Conservation (phyloP, 768 basidiomycete genomes). For the Lentinula guzmanii region DNA sequence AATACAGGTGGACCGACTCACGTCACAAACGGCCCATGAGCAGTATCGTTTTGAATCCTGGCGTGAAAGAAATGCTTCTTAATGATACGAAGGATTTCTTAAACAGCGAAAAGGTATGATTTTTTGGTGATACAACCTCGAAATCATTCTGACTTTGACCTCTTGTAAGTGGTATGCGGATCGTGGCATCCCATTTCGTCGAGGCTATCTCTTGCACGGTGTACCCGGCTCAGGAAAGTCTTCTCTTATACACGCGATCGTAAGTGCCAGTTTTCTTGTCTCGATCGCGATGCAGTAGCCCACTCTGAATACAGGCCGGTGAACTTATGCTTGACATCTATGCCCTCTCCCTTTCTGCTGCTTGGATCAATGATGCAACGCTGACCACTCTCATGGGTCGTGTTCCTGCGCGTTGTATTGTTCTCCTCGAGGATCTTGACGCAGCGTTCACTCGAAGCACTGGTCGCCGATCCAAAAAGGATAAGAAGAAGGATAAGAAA, state of each 20-base stretch:
- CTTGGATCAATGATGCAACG: constrained; percentile 86
- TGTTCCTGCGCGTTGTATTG: constrained; percentile 79
- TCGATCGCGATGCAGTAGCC: constrained; percentile 29
- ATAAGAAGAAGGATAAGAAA: constrained; percentile 37
- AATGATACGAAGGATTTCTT: constrained; percentile 80
- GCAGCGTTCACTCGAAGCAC: constrained; percentile 79
- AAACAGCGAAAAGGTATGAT: constrained; percentile 67
- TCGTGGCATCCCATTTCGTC: constrained; percentile 86
- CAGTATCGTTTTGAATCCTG: constrained; percentile 81
- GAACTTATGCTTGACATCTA: constrained; percentile 90
- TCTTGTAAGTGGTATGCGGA: constrained; percentile 77
- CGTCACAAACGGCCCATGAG: constrained; percentile 85
- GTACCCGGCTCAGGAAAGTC: constrained; percentile 86
- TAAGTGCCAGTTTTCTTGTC: not conserved
- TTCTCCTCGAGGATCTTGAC: constrained; percentile 87
- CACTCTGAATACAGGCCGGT: constrained; percentile 50
- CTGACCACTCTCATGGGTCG: constrained; percentile 82
- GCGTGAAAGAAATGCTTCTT: constrained; percentile 86
- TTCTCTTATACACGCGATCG: constrained; percentile 62
- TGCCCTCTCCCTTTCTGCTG: constrained; percentile 79
- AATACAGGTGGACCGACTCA: constrained; percentile 55
- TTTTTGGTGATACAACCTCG: not conserved
- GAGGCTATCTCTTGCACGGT: constrained; percentile 80
- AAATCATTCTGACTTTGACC: not conserved
- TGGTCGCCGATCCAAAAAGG: constrained; percentile 51